Conservation (phyloP, 345 rosid genomes). For the Eucalyptus curtisii region DNA sequence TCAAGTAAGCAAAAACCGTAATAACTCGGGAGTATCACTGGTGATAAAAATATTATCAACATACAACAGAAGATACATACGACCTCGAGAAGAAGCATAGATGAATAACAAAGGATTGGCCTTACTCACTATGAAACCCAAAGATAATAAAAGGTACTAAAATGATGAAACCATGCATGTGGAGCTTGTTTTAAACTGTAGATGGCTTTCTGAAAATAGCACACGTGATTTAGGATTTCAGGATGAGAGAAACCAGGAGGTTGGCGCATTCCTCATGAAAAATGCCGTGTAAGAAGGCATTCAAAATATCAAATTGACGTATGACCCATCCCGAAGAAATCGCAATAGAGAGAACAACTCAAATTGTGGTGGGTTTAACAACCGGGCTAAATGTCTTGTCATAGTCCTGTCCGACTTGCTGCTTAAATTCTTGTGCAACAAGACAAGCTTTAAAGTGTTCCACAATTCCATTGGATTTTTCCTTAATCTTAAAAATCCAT, state of each 20-base stretch:
- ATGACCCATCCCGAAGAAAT: not conserved
- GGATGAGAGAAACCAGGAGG: not conserved
- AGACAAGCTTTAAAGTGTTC: not conserved
- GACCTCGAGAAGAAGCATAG: too few relatives aligned
- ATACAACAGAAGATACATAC: not conserved
- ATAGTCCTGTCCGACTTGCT: accelerated
- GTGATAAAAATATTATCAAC: too few relatives aligned
- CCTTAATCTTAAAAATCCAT: not conserved
- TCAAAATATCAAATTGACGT: not conserved
- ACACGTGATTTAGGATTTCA: not conserved
- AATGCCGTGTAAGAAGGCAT: not conserved
- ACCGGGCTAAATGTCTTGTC: not conserved
- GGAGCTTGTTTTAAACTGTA: not conserved
- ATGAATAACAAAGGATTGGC: too few relatives aligned
- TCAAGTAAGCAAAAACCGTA: too few relatives aligned
- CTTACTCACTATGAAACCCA: too few relatives aligned
- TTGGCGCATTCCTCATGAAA: not conserved
- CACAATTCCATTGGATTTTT: not conserved
- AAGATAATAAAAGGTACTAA: not conserved
- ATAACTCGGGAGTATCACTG: too few relatives aligned
- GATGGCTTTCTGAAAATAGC: too few relatives aligned
- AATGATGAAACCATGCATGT: not conserved
- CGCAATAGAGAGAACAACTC: not conserved
- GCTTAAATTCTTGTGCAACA: accelerated
- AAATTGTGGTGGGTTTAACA: not conserved